Evolutionary conservation across 139 green algal genomes (phyloP), one percentile per base, ranked within the genome.

Genomic region (Zygnema cylindricum): DNA sequence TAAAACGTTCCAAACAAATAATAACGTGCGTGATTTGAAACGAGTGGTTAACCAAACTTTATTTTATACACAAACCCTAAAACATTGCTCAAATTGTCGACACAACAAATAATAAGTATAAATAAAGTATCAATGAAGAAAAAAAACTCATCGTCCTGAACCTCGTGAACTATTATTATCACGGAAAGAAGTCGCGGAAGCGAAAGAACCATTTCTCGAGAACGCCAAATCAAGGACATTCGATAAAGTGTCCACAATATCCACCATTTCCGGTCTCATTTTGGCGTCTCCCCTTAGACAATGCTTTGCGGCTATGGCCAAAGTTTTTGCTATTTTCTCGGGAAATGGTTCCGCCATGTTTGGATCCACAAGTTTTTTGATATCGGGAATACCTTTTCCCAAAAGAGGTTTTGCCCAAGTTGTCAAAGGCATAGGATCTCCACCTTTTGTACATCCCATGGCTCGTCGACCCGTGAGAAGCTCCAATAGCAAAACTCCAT

Each of bases 341-440:
- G 81, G 81, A 54, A 87, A 87, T 25, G 81, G 81, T 43, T 78
- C 81, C 81, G 81, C 81, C 30, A 55, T 25, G 57, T 87, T 87
- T 25, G 81, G 81, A 54, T 87, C 81, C 25, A 69, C 43, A 1
- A 87, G 54, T n/a, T 25, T 25, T 2, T 69, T 69, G 21, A 87
- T 38, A 33, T 87, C 43, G 0, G 42, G 81, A 30, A 55, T 78
- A 0, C 81, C 57, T 69, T 87, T 69, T 40, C 23, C 25, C 0
- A 87, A 54, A n/a, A 81, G 43, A 30, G 81, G 81, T 69, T 69
- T 40, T 1, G 43, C 81, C 81, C 81, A 87, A 16, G 25, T 55
- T 25, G 81, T 87, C 30, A 87, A 69, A 22, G 55, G 73, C 43
- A 55, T 32, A 38, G 69, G 69, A 22, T 82, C 81, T 57, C 55